Evolutionary conservation across 176 grass and related monocot species (phyloP).

Genomic region (Juncus effusus): DNA sequence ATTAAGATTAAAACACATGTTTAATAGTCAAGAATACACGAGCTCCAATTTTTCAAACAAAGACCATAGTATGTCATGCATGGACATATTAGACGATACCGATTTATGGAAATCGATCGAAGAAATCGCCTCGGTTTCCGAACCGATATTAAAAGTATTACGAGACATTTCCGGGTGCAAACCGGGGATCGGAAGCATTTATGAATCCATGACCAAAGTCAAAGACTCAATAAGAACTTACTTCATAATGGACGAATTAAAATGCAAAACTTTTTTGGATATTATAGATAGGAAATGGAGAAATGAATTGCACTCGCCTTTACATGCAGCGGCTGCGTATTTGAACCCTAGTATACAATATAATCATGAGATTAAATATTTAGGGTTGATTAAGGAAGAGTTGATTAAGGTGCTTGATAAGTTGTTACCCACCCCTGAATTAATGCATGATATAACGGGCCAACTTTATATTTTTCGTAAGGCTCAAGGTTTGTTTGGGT

Average conservation of each 20-base stretch:
- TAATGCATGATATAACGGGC: slow-evolving; percentile 72
- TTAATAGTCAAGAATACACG: slow-evolving; percentile 67
- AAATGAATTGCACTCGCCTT: slow-evolving; percentile 73
- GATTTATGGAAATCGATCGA: slow-evolving; percentile 83
- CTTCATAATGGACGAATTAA: slow-evolving; percentile 97
- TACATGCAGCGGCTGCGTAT: slow-evolving; percentile 77
- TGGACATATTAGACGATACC: slow-evolving; percentile 59
- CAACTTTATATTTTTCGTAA: slow-evolving; percentile 78
- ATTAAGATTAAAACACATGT: slow-evolving; percentile 87
- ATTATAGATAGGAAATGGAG: slow-evolving; percentile 88
- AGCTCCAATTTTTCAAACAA: slow-evolving; percentile 65
- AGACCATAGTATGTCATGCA: slow-evolving; percentile 50
- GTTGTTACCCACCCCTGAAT: slow-evolving; percentile 63
- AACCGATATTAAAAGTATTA: slow-evolving; percentile 82
- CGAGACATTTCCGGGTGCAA: slow-evolving; percentile 89
- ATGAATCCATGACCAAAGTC: slow-evolving; percentile 93
- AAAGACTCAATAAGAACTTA: slow-evolving; percentile 93
- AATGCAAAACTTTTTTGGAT: slow-evolving; percentile 88
- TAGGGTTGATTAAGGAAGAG: slow-evolving; percentile 63
- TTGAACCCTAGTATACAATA: slow-evolving; percentile 93
- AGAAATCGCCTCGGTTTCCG: slow-evolving; percentile 85
- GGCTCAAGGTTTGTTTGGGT: slow-evolving; percentile 79
- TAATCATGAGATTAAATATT: slow-evolving; percentile 72
- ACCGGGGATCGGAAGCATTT: slow-evolving; percentile 78
- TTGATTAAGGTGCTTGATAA: slow-evolving; percentile 75